Evolutionary conservation across 768 basidiomycete species (phyloP).

Genomic region (Termitomyces sp.): DNA sequence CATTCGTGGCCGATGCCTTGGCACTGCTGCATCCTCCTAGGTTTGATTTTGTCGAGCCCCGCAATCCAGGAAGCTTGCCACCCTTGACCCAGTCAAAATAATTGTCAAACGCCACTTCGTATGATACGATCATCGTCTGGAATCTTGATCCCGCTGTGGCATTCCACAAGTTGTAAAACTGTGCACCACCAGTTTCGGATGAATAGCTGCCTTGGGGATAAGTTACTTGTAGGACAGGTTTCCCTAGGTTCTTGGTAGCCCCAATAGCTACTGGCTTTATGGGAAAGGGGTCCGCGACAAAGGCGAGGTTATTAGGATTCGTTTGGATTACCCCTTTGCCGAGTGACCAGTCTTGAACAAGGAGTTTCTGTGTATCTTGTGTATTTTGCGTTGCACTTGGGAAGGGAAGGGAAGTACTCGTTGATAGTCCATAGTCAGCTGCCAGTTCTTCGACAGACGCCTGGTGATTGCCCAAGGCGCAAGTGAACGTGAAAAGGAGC

Average conservation of each 20-base stretch:
- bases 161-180: slow-evolving; percentile 69
- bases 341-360: slow-evolving; percentile 56
- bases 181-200: slow-evolving; percentile 56
- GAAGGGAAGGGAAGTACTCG: slow-evolving; percentile 61
- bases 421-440: slow-evolving; percentile 45
- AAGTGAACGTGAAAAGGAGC: slow-evolving; percentile 8
- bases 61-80: slow-evolving; percentile 71
- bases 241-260: slow-evolving; percentile 20
- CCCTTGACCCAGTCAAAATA: slow-evolving; percentile 68
- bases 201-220: slow-evolving; percentile 61
- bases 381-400: slow-evolving; percentile 55
- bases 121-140: slow-evolving; percentile 63
- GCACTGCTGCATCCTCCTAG: slow-evolving; percentile 64
- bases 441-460: slow-evolving; percentile 35
- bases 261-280: slow-evolving; percentile 30
- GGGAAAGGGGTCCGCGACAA: slow-evolving; percentile 66
- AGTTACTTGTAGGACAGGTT: slow-evolving; percentile 52
- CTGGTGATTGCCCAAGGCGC: slow-evolving; percentile 20
- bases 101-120: slow-evolving; percentile 67
- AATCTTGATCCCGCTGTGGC: slow-evolving; percentile 48
- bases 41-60: slow-evolving; percentile 57
- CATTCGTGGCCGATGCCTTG: slow-evolving; percentile 46
- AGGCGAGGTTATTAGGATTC: slow-evolving; percentile 48
- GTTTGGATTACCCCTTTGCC: slow-evolving; percentile 57
- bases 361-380: slow-evolving; percentile 41